phyloP scores from a whole-genome alignment of 768 basidiomycete species.

The Tricholoma bakamatsutake region DNA sequence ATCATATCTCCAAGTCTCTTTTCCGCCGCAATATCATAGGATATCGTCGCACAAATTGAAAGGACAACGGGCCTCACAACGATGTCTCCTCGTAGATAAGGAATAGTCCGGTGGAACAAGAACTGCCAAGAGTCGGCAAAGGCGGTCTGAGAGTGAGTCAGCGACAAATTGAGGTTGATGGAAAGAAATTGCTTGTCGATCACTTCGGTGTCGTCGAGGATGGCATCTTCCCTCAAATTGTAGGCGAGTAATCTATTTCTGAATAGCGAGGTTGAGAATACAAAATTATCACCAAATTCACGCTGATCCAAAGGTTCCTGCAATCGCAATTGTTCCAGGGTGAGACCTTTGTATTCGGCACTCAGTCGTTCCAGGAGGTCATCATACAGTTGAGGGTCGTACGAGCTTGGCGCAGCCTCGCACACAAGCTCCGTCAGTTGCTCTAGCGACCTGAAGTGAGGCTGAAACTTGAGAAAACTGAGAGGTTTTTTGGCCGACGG shows the following conservation, averaged over 20 bases:
- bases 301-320: constrained; percentile 62
- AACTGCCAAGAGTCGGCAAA: constrained; percentile 76
- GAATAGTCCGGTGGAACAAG: constrained; percentile 56
- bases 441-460: constrained; percentile 55
- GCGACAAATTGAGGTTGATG: constrained; percentile 84
- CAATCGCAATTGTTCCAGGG: constrained; percentile 56
- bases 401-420: constrained; percentile 66
- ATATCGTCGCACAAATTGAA: constrained; percentile 54
- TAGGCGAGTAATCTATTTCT: constrained; percentile 57
- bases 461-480: constrained; percentile 55
- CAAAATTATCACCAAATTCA: constrained; percentile 75
- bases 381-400: constrained; percentile 70
- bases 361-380: constrained; percentile 45
- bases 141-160: constrained; percentile 72
- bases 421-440: constrained; percentile 59
- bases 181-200: constrained; percentile 57
- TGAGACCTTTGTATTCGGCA: constrained; percentile 50
- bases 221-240: constrained; percentile 29
- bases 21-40: constrained; percentile 62
- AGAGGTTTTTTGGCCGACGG: constrained; percentile 41
- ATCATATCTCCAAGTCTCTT: constrained; percentile 78
- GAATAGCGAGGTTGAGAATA: constrained; percentile 59
- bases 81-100: constrained; percentile 59
- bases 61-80: constrained; percentile 51
- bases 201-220: constrained; percentile 37